Percentiles rank a stretch among this genome's conserved stretches.
phyloP scores from a whole-genome alignment of 2,329 filamentous ascomycete genomes.

The Apiospora sp. region DNA sequence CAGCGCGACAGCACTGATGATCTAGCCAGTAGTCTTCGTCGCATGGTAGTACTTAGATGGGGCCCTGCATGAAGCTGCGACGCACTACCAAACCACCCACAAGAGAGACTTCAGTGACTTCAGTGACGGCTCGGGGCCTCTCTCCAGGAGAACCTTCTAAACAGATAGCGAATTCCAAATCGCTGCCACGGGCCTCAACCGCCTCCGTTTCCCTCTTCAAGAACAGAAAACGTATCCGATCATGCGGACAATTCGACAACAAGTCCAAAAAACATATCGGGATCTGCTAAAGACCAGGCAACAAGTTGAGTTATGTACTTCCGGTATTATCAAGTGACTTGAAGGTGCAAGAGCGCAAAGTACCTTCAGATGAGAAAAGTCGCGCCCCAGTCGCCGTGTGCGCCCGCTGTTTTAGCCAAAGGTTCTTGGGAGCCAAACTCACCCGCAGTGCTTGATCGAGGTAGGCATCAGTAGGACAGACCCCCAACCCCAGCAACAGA shows the following conservation, averaged over 20 bases:
- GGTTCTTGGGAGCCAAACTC: constrained; percentile 22
- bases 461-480: constrained; percentile 6
- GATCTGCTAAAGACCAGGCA: background rate
- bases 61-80: constrained; percentile 23
- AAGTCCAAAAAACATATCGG: background rate
- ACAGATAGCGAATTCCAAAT: constrained; percentile 13
- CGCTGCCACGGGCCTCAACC: background rate
- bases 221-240: background rate
- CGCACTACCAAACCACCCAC: background rate
- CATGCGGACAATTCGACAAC: background rate
- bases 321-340: constrained; percentile 16
- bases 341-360: constrained; percentile 1
- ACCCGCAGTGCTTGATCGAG: constrained; percentile 9
- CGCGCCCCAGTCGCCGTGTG: constrained; percentile 28
- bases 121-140: constrained; percentile 15
- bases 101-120: constrained; percentile 12
- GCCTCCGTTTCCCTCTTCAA: constrained; percentile 11
- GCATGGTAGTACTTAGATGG: constrained; percentile 21
- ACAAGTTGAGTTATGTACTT: too few species aligned
- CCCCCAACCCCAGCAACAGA: background rate
- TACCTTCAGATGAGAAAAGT: constrained; percentile 23
- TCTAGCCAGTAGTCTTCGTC: constrained; percentile 17
- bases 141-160: constrained; percentile 20
- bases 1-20: constrained; percentile 6
- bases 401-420: constrained; percentile 29